A percentile compares a stretch with the other conserved stretches of the same genome.
These are phyloP conservation scores for Ashbya aceris DNA, from an alignment of 1,139 yeast species.

Conservation along the genomic window DNA sequence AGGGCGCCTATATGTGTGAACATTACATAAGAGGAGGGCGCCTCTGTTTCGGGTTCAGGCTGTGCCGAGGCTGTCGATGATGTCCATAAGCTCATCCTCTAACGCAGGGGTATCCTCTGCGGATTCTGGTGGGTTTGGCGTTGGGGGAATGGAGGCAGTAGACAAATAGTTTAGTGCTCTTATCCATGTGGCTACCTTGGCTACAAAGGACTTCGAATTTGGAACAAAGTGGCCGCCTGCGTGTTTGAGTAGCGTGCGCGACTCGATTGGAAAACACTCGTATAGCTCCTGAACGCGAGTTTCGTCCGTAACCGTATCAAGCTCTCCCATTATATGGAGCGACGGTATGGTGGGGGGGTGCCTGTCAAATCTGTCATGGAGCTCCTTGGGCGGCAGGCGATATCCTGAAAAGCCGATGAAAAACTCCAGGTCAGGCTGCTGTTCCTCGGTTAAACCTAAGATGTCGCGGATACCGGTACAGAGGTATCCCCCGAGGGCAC, in stretches of 20 bases:
- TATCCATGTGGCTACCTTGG: slow-evolving; percentile 52
- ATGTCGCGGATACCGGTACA: slow-evolving; percentile 36
- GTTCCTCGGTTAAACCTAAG: slow-evolving; percentile 17
- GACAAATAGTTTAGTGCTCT: slow-evolving; percentile 8
- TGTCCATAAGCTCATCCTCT: slow-evolving; percentile 23
- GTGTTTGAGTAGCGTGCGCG: slow-evolving; percentile 49
- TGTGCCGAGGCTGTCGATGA: slow-evolving; percentile 25
- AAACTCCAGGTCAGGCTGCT: slow-evolving; percentile 50
- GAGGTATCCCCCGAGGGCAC: slow-evolving; percentile 64
- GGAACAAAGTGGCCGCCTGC: slow-evolving; percentile 90
- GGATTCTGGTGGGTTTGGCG: slow-evolving; percentile 6
- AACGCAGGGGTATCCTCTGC: slow-evolving; percentile 10
- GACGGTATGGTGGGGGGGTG: slow-evolving; percentile 44
- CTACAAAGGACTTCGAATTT: slow-evolving; percentile 51
- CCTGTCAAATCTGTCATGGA: slow-evolving; percentile 40
- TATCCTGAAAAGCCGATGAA: slow-evolving; percentile 75
- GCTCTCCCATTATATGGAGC: slow-evolving; percentile 74
- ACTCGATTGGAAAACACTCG: slow-evolving; percentile 41
- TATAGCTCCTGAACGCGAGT: slow-evolving; percentile 52
- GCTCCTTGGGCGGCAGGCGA: slow-evolving; percentile 45
- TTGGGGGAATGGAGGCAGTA: slow-evolving; percentile 1
- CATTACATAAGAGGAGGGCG: too few species aligned
- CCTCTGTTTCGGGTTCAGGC: background rate
- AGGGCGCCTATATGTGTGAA: too few species aligned
- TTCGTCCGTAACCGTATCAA: slow-evolving; percentile 84